phyloP scores from a whole-genome alignment of 768 basidiomycete species.

The Tricholoma matsutake region DNA sequence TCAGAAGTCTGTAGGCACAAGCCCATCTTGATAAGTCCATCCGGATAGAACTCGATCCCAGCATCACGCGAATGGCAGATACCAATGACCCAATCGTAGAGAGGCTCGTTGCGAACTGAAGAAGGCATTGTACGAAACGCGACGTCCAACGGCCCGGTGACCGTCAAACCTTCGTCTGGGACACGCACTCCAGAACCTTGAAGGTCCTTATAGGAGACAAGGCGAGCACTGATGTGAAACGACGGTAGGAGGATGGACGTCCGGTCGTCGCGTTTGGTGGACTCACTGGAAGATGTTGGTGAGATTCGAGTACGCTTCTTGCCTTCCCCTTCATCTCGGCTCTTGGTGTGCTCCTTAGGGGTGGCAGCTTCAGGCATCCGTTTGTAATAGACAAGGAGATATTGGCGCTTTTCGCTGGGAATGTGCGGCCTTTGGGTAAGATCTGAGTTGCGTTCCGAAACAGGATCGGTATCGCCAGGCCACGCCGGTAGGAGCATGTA shows the following conservation, averaged over 20 bases:
- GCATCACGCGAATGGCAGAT: conserved; percentile 57
- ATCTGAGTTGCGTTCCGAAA: conserved; percentile 23
- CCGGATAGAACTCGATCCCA: conserved; percentile 77
- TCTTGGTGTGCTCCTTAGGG: conserved; percentile 26
- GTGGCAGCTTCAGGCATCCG: conserved; percentile 12
- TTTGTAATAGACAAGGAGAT: conserved; percentile 80
- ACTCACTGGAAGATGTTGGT: conserved; percentile 36
- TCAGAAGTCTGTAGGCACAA: conserved; percentile 43
- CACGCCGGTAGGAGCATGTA: conserved; percentile 88
- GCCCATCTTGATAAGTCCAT: conserved; percentile 75
- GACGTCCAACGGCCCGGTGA: conserved; percentile 57
- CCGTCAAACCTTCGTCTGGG: conserved; percentile 65
- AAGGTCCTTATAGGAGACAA: conserved; percentile 70
- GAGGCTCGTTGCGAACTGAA: conserved; percentile 32
- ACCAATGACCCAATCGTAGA: conserved; percentile 50
- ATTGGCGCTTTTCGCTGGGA: conserved; percentile 55
- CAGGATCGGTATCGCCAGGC: conserved; percentile 67
- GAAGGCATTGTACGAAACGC: conserved; percentile 47
- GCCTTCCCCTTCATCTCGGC: conserved; percentile 27
- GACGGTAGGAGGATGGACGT: conserved; percentile 48
- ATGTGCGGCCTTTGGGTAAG: conserved; percentile 35
- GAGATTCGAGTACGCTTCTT: conserved; percentile 44
- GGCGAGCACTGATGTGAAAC: conserved; percentile 74
- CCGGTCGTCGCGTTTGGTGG: conserved; percentile 37
- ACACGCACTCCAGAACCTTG: conserved; percentile 71